phyloP scores from a whole-genome alignment of 495 filamentous ascomycete genomes.

The Xylaria bambusicola region DNA sequence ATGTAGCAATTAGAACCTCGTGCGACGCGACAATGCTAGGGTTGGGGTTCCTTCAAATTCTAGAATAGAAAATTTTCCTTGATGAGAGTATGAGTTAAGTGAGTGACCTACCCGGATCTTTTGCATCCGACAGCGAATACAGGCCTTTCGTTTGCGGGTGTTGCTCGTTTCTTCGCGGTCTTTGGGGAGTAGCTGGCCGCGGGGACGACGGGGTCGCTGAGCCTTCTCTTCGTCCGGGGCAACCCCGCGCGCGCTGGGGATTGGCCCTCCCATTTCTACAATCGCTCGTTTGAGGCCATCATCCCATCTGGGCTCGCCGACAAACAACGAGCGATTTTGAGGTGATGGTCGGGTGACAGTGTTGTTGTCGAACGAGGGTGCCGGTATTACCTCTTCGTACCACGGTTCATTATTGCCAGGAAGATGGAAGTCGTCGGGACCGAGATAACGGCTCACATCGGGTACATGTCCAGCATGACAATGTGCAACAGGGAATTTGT shows the following conservation, averaged over 20 bases:
- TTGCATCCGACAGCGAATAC: slow-evolving; percentile 48
- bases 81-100: too few species aligned
- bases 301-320: not conserved
- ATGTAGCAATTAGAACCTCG: too few species aligned
- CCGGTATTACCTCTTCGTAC: slow-evolving; percentile 9
- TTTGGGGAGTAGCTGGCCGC: slow-evolving; percentile 16
- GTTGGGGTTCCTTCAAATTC: too few species aligned
- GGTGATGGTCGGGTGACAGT: not conserved
- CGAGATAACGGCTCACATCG: not conserved
- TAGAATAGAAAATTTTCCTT: too few species aligned
- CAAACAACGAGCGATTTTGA: not conserved
- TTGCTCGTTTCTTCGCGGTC: slow-evolving; percentile 35
- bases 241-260: not conserved
- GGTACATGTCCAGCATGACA: slow-evolving; percentile 3
- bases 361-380: not conserved
- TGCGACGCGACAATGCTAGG: too few species aligned
- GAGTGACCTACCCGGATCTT: slow-evolving; percentile 41
- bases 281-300: not conserved
- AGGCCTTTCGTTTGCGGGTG: slow-evolving; percentile 42
- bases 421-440: not conserved
- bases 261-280: not conserved
- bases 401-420: not conserved
- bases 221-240: not conserved
- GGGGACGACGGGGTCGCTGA: slow-evolving; percentile 14
- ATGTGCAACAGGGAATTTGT: slow-evolving; percentile 1